Evolutionary conservation across 768 basidiomycete species (phyloP).

Genomic region (Pholiota microspora): DNA sequence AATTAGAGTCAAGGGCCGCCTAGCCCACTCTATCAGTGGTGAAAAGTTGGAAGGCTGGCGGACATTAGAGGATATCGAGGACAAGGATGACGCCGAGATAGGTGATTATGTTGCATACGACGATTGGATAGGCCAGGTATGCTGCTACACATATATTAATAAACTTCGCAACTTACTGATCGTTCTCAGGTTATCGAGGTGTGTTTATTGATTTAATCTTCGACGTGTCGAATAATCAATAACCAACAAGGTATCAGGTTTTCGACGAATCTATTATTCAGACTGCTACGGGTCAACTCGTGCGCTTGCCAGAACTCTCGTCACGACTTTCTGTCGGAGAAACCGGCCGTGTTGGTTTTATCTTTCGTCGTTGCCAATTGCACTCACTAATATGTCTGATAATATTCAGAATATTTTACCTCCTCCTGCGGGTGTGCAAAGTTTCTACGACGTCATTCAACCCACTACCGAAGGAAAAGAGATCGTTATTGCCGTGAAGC

Average conservation of each 20-base stretch:
- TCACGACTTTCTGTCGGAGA: conserved; percentile 76
- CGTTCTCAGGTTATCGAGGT: conserved; percentile 12
- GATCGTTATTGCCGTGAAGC: conserved; percentile 69
- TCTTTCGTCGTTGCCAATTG: background rate
- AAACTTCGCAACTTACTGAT: background rate
- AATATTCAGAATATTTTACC: conserved; percentile 67
- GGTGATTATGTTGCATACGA: conserved; percentile 81
- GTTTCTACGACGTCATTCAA: conserved; percentile 45
- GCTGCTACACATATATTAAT: conserved; percentile 17
- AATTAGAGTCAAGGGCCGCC: conserved; percentile 57
- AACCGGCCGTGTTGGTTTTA: conserved; percentile 57
- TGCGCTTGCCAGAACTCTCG: conserved; percentile 74
- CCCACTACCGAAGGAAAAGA: conserved; percentile 48
- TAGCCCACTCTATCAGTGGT: conserved; percentile 74
- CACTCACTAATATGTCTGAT: background rate
- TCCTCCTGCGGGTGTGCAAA: conserved; percentile 42
- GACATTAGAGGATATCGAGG: conserved; percentile 53
- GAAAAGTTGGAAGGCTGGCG: conserved; percentile 64
- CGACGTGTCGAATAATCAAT: background rate
- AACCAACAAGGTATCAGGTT: conserved; percentile 42
- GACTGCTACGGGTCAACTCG: conserved; percentile 58
- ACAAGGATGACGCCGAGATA: conserved; percentile 59
- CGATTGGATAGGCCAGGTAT: conserved; percentile 89
- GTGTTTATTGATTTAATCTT: background rate
- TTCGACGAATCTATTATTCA: conserved; percentile 83